Evolutionary conservation across 495 filamentous ascomycete genomes (phyloP).

Genomic region (Chaetomium cochliodes): DNA sequence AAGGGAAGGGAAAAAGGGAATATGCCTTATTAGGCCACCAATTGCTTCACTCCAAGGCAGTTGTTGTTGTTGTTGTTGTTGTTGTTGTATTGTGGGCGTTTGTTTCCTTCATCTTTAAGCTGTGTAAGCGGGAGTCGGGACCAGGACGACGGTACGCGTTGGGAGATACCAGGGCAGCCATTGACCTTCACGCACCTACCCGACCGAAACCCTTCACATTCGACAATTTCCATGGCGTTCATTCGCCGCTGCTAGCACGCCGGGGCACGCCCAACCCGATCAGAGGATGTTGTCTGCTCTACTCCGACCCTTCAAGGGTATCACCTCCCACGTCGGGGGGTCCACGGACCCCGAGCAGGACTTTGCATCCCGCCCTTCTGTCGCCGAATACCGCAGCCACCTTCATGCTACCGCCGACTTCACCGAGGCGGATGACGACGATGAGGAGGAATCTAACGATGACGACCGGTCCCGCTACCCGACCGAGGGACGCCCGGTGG

Average conservation of each 20-base stretch:
- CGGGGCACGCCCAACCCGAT: slow-evolving; percentile 23
- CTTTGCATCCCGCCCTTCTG: slow-evolving; percentile 36
- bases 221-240: slow-evolving; percentile 34
- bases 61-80: too few relatives aligned
- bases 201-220: not conserved
- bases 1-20: slow-evolving; percentile 10
- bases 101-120: not conserved
- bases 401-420: slow-evolving; percentile 58
- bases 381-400: slow-evolving; percentile 39
- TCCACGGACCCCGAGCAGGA: slow-evolving; percentile 36
- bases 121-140: not conserved
- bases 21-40: not conserved
- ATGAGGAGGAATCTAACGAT: slow-evolving; percentile 49
- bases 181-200: slow-evolving; percentile 1
- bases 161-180: not conserved
- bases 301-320: slow-evolving; percentile 42
- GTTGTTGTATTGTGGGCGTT: not conserved
- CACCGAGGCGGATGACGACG: slow-evolving; percentile 55
- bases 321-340: slow-evolving; percentile 20
- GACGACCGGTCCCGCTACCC: slow-evolving; percentile 35
- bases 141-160: not conserved
- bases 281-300: slow-evolving; percentile 46
- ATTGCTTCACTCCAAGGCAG: not conserved
- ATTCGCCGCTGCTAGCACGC: slow-evolving; percentile 26
- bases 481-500: slow-evolving; percentile 29